A percentile compares a stretch with the other conserved stretches of the same genome.
Conservation (phyloP, 1,284 basidiomycete genomes). For the Mycena citricolor region DNA sequence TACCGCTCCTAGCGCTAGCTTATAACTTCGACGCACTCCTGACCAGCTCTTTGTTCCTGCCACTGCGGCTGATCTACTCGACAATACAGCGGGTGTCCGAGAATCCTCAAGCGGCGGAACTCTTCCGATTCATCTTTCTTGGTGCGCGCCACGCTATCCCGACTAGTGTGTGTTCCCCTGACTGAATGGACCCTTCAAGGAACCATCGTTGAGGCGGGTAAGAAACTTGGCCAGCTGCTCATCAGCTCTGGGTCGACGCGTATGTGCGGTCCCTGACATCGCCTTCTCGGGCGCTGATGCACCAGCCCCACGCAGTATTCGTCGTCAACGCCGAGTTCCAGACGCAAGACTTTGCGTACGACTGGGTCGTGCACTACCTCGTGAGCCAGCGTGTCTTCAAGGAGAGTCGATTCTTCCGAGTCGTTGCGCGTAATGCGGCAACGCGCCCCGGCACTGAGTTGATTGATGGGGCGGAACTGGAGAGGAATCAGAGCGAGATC, state of each 20-base stretch:
- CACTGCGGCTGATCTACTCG: no score
- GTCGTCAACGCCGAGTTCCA: conserved; percentile 15
- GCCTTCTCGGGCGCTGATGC: neutral
- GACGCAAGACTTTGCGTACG: conserved; percentile 19
- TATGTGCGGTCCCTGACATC: neutral
- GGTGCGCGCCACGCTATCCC: conserved; percentile 1
- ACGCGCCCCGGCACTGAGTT: conserved; percentile 4
- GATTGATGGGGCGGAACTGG: no score
- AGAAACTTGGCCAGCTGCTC: conserved; percentile 4
- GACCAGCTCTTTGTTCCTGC: no score
- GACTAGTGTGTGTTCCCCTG: neutral
- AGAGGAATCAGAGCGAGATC: no score
- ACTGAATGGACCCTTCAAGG: neutral
- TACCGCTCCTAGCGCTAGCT: no score
- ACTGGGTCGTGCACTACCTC: conserved; percentile 17
- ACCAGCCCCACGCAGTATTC: conserved; percentile 3
- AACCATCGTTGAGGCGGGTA: conserved; percentile 15
- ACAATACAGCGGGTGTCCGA: no score
- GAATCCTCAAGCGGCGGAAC: conserved; percentile 14
- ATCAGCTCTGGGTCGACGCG: neutral
- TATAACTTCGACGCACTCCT: no score
- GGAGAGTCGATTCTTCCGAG: conserved; percentile 19
- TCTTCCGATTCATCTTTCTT: conserved; percentile 17
- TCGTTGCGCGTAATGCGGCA: conserved; percentile 15
- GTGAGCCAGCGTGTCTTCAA: conserved; percentile 15